Evolutionary conservation across 179 eudicot species (phyloP).

Genomic region (Beta corolliflora): DNA sequence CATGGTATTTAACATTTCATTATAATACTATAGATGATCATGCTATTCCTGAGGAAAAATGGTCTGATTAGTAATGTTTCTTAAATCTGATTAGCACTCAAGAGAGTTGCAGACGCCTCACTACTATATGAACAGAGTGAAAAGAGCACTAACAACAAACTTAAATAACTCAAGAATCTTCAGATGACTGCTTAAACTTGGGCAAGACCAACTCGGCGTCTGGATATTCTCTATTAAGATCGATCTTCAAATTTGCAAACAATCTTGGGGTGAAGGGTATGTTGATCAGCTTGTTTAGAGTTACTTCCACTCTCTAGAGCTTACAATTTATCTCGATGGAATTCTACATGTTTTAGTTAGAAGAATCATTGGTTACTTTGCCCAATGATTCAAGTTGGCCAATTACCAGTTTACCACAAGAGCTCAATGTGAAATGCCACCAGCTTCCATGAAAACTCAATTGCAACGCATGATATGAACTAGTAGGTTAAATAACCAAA

Average conservation of each 20-base stretch:
- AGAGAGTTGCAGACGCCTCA: not conserved
- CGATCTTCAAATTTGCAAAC: constrained; percentile 52
- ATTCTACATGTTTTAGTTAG: not conserved
- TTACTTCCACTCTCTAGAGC: not conserved
- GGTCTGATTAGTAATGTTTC: not conserved
- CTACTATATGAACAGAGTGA: not conserved
- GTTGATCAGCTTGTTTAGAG: not conserved
- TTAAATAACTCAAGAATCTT: not conserved
- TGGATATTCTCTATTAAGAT: not conserved
- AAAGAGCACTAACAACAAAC: not conserved
- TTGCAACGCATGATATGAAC: not conserved
- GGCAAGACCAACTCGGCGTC: not conserved
- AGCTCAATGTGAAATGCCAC: not conserved
- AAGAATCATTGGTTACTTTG: too few species aligned
- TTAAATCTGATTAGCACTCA: not conserved
- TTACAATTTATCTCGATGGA: not conserved
- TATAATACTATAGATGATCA: not conserved
- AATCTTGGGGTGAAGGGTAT: not conserved
- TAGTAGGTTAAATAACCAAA: not conserved
- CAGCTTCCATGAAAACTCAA: not conserved
- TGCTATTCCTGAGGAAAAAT: not conserved
- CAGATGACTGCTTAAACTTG: not conserved
- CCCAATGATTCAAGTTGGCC: not conserved
- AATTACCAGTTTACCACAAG: too few species aligned
- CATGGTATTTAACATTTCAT: not conserved